phyloP scores from a whole-genome alignment of 2,329 filamentous ascomycete genomes.

The Aspergillus caelatus region DNA sequence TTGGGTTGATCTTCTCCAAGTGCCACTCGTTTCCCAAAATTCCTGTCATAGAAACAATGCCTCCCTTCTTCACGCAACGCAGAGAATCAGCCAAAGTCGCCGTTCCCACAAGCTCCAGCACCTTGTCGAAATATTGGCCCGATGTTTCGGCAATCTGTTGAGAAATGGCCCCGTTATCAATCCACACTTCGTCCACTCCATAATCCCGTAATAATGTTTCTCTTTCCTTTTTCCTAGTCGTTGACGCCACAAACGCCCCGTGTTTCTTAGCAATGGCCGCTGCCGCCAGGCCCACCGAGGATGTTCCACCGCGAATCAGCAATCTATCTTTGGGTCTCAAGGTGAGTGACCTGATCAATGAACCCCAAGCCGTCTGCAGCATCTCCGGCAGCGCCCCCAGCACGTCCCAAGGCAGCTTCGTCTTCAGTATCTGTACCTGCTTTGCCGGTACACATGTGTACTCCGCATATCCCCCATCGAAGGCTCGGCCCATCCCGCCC shows the following conservation, averaged over 20 bases:
- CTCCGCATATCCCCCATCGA: conserved; percentile 55
- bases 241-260: conserved; percentile 44
- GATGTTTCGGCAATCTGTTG: conserved; percentile 34
- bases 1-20: conserved; percentile 44
- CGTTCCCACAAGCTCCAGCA: conserved; percentile 52
- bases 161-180: conserved; percentile 48
- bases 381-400: conserved; percentile 55
- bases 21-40: conserved; percentile 50
- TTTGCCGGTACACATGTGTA: conserved; percentile 48
- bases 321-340: conserved; percentile 46
- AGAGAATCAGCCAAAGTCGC: conserved; percentile 50
- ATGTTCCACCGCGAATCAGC: conserved; percentile 55
- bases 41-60: conserved; percentile 51
- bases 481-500: conserved; percentile 52
- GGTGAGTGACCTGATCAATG: conserved; percentile 43
- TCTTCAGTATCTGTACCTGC: conserved; percentile 44
- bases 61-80: conserved; percentile 40
- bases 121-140: conserved; percentile 44
- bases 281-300: conserved; percentile 52
- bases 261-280: conserved; percentile 48
- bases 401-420: conserved; percentile 44
- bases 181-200: conserved; percentile 48
- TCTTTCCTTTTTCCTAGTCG: conserved; percentile 42
- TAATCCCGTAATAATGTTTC: conserved; percentile 41
- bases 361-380: conserved; percentile 55